Evolutionary conservation across 2,329 filamentous ascomycete genomes (phyloP).

Genomic region (Fusarium sp.): DNA sequence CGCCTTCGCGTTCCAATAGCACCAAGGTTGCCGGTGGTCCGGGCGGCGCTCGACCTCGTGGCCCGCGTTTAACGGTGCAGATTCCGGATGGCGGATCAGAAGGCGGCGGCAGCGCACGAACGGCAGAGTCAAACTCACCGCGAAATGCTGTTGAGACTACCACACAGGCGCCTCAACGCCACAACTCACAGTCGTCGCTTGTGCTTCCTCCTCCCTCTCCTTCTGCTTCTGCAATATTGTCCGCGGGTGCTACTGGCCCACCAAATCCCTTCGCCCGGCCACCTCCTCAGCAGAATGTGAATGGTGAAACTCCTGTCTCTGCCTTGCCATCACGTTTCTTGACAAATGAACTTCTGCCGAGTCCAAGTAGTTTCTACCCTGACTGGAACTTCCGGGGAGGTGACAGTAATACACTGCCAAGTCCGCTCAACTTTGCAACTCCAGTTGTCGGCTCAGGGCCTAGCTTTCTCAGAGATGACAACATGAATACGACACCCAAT

Average conservation of each 20-base stretch:
- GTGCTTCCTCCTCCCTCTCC: slow-evolving; percentile 95
- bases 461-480: slow-evolving; percentile 74
- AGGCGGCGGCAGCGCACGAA: slow-evolving; percentile 72
- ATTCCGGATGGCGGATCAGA: slow-evolving; percentile 95
- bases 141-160: slow-evolving; percentile 72
- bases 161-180: slow-evolving; percentile 66
- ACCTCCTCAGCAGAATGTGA: slow-evolving; percentile 76
- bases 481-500: slow-evolving; percentile 40
- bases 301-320: slow-evolving; percentile 83
- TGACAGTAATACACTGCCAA: slow-evolving; percentile 90
- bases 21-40: slow-evolving; percentile 68
- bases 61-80: slow-evolving; percentile 88
- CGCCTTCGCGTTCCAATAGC: slow-evolving; percentile 85
- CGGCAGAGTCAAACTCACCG: slow-evolving; percentile 78
- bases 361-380: slow-evolving; percentile 91
- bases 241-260: slow-evolving; percentile 91
- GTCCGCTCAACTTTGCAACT: slow-evolving; percentile 92
- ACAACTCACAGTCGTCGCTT: slow-evolving; percentile 75
- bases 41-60: slow-evolving; percentile 80
- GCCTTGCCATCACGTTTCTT: slow-evolving; percentile 94
- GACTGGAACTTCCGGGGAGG: slow-evolving; percentile 85
- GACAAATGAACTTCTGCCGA: slow-evolving; percentile 87
- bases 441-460: slow-evolving; percentile 76
- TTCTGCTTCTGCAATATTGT: slow-evolving; percentile 86
- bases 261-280: slow-evolving; percentile 96